Base-by-base conservation (phyloP, 108 stramenopile genomes). In the Nannochloropsis gaditana region DNA sequence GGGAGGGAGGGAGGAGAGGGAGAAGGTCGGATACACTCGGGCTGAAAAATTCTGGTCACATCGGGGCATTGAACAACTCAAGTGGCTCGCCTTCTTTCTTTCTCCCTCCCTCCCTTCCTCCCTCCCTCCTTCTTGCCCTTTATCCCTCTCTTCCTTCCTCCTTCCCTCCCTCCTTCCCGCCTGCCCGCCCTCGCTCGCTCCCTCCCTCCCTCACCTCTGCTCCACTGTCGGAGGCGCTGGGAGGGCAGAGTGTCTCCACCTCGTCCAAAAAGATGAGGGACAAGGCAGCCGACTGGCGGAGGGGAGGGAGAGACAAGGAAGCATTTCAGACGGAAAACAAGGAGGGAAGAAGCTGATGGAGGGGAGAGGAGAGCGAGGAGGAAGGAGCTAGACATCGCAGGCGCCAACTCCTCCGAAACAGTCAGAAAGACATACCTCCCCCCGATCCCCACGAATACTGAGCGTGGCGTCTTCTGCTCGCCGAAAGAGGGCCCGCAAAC, bases 201-300 rank as follows among this genome's bases (percentile, higher is more conserved):
- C 11, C 9, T 21, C 17, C 45, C 6, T 6, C 0, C 44, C 43
- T 44, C 11, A 84, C 2, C 41, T 43, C 82, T 10, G 41, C 11
- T 9, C 21, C 31, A 21, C 19, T 11, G 44, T 9, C 9, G 47
- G 21, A 43, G 10, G 5, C 45, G 21, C 5, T 42, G 82, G 73
- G 45, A 79, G 86, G 59, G 9, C 82, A 82, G 11, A 87, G 87
- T 41, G 80, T 83, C 43, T 87, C 87, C 43, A 83, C 79, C 43
- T 87, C 84, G 87, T 87, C 87, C 42, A 87, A 31, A 73, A 87
- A 82, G 42, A 87, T 84, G 15, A 87, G 80, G 21, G 87, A 83
- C 41, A 82, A 83, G 15, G 44, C 79, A 11, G 82, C 59, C 41
- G 11, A 42, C 41, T 80, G 15, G 47, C 11, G 47, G 15, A 15